phyloP scores from a whole-genome alignment of 2,329 filamentous ascomycete species.

The Fusarium annulatum region DNA sequence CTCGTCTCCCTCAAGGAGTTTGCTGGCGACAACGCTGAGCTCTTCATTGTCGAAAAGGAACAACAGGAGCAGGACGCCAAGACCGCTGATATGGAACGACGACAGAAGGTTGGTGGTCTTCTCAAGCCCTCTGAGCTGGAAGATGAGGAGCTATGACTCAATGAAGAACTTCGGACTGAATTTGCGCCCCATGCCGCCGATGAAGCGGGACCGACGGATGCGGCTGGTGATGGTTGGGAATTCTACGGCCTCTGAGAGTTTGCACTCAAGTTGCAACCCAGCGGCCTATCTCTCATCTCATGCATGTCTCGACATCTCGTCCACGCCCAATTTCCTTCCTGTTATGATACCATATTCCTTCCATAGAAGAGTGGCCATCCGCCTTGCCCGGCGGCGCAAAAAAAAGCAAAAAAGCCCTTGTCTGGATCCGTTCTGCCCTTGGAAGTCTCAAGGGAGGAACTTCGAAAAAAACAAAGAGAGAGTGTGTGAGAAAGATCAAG shows the following conservation, averaged over 20 bases:
- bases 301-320: constrained; percentile 15
- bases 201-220: constrained; percentile 42
- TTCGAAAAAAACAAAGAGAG: background rate
- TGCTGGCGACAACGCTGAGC: constrained; percentile 91
- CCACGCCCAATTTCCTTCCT: constrained; percentile 44
- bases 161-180: constrained; percentile 73
- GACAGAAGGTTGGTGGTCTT: constrained; percentile 93
- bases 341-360: constrained; percentile 48
- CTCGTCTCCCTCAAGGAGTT: constrained; percentile 98
- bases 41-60: constrained; percentile 95
- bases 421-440: constrained; percentile 15
- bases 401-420: constrained; percentile 9
- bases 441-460: constrained; percentile 13
- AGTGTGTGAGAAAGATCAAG: constrained; percentile 15
- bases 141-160: constrained; percentile 89
- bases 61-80: constrained; percentile 88
- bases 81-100: constrained; percentile 88
- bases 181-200: constrained; percentile 56
- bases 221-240: constrained; percentile 69
- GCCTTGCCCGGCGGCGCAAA: constrained; percentile 25
- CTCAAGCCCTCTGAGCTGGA: constrained; percentile 98
- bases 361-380: constrained; percentile 43
- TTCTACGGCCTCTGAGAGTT: constrained; percentile 67
- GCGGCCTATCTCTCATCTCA: background rate
- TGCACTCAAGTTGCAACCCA: background rate